A percentile compares a stretch with the other conserved stretches of the same genome.
Evolutionary conservation across 768 basidiomycete genomes (phyloP).

Genomic region (Boletus pseudopeckii): DNA sequence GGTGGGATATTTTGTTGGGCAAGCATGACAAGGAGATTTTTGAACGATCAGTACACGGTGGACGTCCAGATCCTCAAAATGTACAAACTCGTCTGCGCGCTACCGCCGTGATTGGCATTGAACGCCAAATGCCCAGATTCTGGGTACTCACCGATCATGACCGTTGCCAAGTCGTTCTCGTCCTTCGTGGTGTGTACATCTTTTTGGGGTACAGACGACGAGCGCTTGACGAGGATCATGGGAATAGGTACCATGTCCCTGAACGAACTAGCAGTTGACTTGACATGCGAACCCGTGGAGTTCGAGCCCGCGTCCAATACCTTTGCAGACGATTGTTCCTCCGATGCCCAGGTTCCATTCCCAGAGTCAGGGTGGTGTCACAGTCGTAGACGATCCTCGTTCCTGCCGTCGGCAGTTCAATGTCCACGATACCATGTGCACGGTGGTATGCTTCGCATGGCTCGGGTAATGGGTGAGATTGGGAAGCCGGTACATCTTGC

Average conservation of each 20-base stretch:
- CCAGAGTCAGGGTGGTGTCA: constrained; percentile 26
- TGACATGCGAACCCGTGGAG: constrained; percentile 73
- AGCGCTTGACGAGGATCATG: constrained; percentile 2
- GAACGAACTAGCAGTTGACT: constrained; percentile 82
- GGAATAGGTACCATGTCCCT: constrained; percentile 74
- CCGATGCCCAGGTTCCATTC: constrained; percentile 37
- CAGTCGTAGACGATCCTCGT: constrained; percentile 25
- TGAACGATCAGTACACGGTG: constrained; percentile 49
- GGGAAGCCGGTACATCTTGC: constrained; percentile 77
- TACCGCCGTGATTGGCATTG: constrained; percentile 61
- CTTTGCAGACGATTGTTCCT: constrained; percentile 23
- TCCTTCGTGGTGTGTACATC: constrained; percentile 52
- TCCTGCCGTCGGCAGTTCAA: constrained; percentile 16
- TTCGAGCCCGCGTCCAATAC: constrained; percentile 53
- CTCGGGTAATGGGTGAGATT: constrained; percentile 69
- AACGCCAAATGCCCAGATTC: constrained; percentile 75
- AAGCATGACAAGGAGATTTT: constrained; percentile 84
- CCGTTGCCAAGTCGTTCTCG: constrained; percentile 70
- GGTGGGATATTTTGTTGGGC: constrained; percentile 82
- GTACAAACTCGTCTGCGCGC: constrained; percentile 43
- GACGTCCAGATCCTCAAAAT: constrained; percentile 15
- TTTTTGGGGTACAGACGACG: background rate
- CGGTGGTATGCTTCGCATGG: constrained; percentile 78
- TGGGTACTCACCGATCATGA: constrained; percentile 85
- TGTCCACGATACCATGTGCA: constrained; percentile 60